Conservation (phyloP, 208 protist species). For the Angomonas ambiguus region DNA sequence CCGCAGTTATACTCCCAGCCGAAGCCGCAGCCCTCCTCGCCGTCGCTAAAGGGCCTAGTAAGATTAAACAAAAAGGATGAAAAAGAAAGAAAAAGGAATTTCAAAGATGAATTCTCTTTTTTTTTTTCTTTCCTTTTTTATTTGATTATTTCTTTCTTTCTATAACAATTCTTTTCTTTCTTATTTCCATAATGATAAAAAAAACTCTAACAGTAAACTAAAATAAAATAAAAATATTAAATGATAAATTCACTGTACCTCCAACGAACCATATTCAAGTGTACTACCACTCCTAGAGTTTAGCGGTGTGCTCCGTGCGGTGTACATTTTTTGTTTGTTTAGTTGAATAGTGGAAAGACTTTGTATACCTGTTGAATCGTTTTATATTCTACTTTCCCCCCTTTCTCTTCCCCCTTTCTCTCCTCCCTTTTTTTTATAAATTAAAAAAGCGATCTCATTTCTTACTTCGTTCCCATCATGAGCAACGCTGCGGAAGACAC, state of each 20-base stretch:
- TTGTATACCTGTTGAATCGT: neutral
- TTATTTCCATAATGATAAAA: slow-evolving; percentile 1
- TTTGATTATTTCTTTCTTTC: slow-evolving; percentile 9
- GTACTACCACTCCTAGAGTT: no score
- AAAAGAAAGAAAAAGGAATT: neutral
- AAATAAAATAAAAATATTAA: neutral
- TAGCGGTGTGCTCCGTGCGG: no score
- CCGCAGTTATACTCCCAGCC: slow-evolving; percentile 15
- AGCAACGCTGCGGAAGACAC: slow-evolving; percentile 28
- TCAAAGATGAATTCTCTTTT: neutral
- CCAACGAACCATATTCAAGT: neutral
- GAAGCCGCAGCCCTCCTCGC: neutral
- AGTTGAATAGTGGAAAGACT: no score
- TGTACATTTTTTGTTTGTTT: no score
- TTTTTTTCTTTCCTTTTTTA: neutral
- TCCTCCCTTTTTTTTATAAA: neutral
- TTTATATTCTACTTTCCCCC: neutral
- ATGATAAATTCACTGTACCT: neutral
- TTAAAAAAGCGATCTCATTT: neutral
- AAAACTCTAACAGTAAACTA: neutral
- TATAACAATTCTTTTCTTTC: slow-evolving; percentile 11
- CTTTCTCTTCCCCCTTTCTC: neutral
- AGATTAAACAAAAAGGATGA: neutral
- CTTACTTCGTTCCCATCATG: neutral
- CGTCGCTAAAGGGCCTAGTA: neutral